Base-by-base conservation (phyloP, 805 yeast species). In the Zygoascus ofunaensis region DNA sequence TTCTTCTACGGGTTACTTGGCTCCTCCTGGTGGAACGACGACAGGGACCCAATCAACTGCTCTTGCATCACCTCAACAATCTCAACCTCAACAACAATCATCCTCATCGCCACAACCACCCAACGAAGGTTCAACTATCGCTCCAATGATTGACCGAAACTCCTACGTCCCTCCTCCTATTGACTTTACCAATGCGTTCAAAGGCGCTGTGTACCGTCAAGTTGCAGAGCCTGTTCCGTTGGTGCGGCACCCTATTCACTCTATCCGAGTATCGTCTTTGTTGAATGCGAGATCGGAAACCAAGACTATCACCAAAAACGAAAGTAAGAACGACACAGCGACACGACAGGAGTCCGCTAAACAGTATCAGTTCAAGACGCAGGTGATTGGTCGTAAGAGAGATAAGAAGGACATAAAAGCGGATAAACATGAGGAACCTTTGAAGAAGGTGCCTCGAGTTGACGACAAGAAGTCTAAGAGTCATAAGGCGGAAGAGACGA, bases 131-230 rank as follows among this genome's bases (percentile, higher is more conserved):
- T 20, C 34, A 14, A 14, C 42, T 7, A 39, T 28, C 24, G 19
- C 42, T 3, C 23, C 26, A 5, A 23, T 40, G 19, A 40, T 41
- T 10, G 23, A 33, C 20, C 30, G 34, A 23, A 46, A 44, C 17
- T 47, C 42, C 20, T 55, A 52, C 30, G 49, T 52, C 1, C 68
- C 68, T 7, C 66, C 67, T 3, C 67, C 70, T 2, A 62, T 68
- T 39, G 72, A 68, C 46, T 68, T 68, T 50, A 68, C 72, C 0
- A 58, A 66, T 14, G 60, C 67, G 47, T 68, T 63, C 47, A 46
- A 55, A 18, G 39, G 50, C 22, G 20, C 39, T 4, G 20, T 26
- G 42, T 18, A 37, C 44, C 1, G 37, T 21, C 39, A 17, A 14
- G 20, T 10, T 17, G 12, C 22, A 12, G 30, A 26, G 10, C 7